These are phyloP conservation scores for Fraxinus quadrangulata DNA, from an alignment of 257 asterid genomes.

Conservation along the genomic window DNA sequence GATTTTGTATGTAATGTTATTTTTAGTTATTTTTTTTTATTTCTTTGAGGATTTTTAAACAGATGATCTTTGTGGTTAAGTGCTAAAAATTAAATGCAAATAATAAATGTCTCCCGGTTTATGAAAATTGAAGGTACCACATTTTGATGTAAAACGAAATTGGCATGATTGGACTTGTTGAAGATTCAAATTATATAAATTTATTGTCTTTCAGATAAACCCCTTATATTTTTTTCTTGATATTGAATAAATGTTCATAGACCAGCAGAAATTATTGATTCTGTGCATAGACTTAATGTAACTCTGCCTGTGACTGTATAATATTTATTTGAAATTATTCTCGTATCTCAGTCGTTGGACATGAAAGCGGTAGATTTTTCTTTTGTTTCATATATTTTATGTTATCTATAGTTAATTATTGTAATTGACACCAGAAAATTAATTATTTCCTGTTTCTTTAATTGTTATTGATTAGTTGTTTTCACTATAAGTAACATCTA, in stretches of 20 bases:
- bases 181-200: not conserved
- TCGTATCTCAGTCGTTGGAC: not conserved
- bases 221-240: not conserved
- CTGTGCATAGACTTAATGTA: not conserved
- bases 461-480: not conserved
- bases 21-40: not conserved
- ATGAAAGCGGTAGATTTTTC: slow-evolving; percentile 4
- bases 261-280: not conserved
- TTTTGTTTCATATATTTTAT: not conserved
- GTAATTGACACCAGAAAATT: not conserved
- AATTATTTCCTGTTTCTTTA: not conserved
- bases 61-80: not conserved
- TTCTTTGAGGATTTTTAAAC: not conserved
- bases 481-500: not conserved
- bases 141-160: not conserved
- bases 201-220: not conserved
- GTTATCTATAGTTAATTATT: not conserved
- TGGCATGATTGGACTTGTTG: not conserved
- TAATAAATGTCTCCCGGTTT: not conserved
- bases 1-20: not conserved
- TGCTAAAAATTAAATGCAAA: not conserved
- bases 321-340: not conserved
- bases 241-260: not conserved
- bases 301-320: not conserved
- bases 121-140: not conserved